A percentile compares a stretch with the other conserved stretches of the same genome.
These are phyloP conservation scores for Sisymbrium altissimum DNA, from an alignment of 345 rosid genomes.

Conservation along the genomic window DNA sequence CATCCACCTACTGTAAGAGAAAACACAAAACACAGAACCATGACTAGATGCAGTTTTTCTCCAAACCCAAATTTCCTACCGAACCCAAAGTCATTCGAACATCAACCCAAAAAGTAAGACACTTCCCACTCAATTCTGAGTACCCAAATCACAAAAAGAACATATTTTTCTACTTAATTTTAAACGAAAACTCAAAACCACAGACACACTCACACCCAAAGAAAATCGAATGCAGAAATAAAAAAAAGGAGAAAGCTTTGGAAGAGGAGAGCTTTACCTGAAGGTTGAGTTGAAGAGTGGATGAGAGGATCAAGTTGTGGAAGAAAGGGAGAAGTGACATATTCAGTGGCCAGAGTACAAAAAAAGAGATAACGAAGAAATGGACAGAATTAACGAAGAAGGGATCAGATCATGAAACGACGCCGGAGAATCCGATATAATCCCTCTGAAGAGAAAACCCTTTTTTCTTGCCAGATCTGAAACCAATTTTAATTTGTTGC, in stretches of 20 bases:
- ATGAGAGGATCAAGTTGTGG: conserved; percentile 53
- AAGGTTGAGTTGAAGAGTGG: conserved; percentile 41
- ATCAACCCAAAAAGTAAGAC: background rate
- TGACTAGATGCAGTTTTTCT: conserved; percentile 9
- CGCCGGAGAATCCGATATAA: conserved; percentile 29
- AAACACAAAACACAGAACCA: background rate
- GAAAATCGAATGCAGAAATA: background rate
- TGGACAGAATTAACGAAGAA: background rate
- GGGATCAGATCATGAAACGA: conserved; percentile 41
- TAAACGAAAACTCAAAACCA: background rate
- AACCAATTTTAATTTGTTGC: background rate
- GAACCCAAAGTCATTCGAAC: background rate
- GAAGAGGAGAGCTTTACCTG: conserved; percentile 43
- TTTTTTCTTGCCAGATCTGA: conserved; percentile 33
- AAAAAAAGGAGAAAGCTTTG: background rate
- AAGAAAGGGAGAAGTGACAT: conserved; percentile 58
- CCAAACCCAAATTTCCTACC: background rate
- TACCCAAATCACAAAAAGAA: background rate
- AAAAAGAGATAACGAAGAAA: conserved; percentile 11
- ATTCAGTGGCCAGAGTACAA: conserved; percentile 6
- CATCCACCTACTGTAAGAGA: background rate
- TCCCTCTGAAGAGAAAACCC: background rate
- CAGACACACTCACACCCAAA: background rate
- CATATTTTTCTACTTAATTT: background rate
- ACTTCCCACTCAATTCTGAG: conserved; percentile 1